Percentiles rank a stretch among this genome's conserved stretches.
Conservation (phyloP, 768 basidiomycete genomes). For the Suillus spraguei region DNA sequence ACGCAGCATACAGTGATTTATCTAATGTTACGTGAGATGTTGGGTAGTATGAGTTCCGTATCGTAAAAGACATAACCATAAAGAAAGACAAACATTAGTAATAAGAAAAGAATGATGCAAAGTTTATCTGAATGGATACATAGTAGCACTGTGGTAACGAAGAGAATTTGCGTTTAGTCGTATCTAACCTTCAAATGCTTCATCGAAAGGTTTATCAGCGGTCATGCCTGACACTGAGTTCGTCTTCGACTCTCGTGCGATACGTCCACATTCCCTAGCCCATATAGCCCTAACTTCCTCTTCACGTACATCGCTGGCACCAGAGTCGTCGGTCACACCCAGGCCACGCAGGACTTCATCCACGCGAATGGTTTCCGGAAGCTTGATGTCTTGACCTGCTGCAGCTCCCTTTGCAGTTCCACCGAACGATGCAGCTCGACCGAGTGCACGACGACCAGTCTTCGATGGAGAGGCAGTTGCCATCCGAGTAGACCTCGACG, state of each 20-base stretch:
- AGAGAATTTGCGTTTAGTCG: neutral
- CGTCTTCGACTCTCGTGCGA: slow-evolving; percentile 38
- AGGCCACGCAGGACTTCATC: slow-evolving; percentile 76
- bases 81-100: slow-evolving; percentile 15
- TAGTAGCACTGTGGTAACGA: slow-evolving; percentile 12
- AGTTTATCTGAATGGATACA: slow-evolving; percentile 15
- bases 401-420: slow-evolving; percentile 26
- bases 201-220: slow-evolving; percentile 29
- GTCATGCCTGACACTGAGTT: slow-evolving; percentile 14
- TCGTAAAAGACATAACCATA: slow-evolving; percentile 29
- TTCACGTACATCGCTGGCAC: slow-evolving; percentile 38
- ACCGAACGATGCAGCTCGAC: slow-evolving; percentile 62
- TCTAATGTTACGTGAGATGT: neutral
- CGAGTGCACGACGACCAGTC: slow-evolving; percentile 52
- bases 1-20: slow-evolving; percentile 5
- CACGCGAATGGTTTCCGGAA: slow-evolving; percentile 62
- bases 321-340: slow-evolving; percentile 42
- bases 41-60: slow-evolving; percentile 4
- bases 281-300: slow-evolving; percentile 48
- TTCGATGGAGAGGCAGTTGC: slow-evolving; percentile 43
- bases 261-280: slow-evolving; percentile 41
- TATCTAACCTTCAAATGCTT: slow-evolving; percentile 37
- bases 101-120: slow-evolving; percentile 13
- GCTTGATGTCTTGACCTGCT: slow-evolving; percentile 46
- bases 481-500: slow-evolving; percentile 35